phyloP scores from a whole-genome alignment of 1,139 yeast species.

The Yamadazyma blattariae region DNA sequence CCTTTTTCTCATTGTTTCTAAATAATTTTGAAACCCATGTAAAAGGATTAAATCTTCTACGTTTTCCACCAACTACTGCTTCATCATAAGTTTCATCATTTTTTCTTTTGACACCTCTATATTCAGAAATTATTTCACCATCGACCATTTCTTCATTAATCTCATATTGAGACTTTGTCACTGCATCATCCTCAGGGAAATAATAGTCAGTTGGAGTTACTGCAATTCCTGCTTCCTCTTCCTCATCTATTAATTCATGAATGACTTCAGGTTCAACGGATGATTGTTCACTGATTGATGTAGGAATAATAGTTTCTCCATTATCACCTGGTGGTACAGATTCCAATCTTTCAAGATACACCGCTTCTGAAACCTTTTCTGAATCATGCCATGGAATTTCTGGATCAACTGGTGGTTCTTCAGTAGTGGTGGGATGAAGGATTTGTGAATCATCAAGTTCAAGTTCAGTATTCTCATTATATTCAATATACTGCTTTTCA shows the following conservation, averaged over 20 bases:
- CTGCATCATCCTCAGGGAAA: conserved; percentile 5
- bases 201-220: conserved; percentile 7
- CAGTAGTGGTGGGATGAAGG: conserved; percentile 8
- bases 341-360: background rate
- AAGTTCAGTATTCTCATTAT: conserved; percentile 8
- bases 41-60: conserved; percentile 4
- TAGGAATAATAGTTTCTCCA: conserved; percentile 5
- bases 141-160: conserved; percentile 10
- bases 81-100: conserved; percentile 1
- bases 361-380: background rate
- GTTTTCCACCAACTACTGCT: background rate
- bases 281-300: conserved; percentile 8
- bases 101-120: conserved; percentile 1
- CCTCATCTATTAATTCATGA: conserved; percentile 8
- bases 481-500: conserved; percentile 7
- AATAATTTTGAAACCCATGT: conserved; percentile 3
- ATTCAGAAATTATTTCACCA: conserved; percentile 7
- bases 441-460: conserved; percentile 6
- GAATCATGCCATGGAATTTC: background rate
- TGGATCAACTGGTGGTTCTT: conserved; percentile 7
- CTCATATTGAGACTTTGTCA: conserved; percentile 7
- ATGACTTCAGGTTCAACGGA: conserved; percentile 8
- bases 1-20: background rate
- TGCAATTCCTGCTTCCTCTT: conserved; percentile 6
- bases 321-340: conserved; percentile 1